Base-by-base conservation (phyloP, 169 alveolate genomes). In the Cryptosporidium muris region DNA sequence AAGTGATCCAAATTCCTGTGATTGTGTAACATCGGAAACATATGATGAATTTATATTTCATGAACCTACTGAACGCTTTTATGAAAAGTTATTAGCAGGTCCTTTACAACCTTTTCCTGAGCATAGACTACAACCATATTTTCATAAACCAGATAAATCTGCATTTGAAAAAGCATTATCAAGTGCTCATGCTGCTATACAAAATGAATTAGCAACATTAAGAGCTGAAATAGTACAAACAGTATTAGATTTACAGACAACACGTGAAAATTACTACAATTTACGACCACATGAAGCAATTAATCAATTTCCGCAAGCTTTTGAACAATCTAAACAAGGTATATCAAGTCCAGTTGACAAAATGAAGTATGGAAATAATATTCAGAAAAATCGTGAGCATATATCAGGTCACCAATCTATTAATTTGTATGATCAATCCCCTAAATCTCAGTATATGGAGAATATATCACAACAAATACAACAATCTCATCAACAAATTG, bases 61-160 rank as follows among this genome's bases (percentile, higher is more conserved):
- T 62, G 92, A 89, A 62, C 92, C 92, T 0, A 53, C 88, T 2
- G 92, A 89, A 36, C 63, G 88, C 66, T 81, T 89, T 65, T 89
- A 89, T 80, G 92, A 89, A 45, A 68, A 60, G 7, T 64, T 89
- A 40, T 82, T 88, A 53, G 82, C 66, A 4, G 91, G 89, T 63
- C 92, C 92, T 12, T 45, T 64, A 40, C 65, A 60, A 36, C 91
- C 90, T n/a, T 62, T 81, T 49, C 42, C 82, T 14, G 90, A 88
- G 45, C 92, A 89, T 51, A 80, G 88, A n/a, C 82, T 89, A 1
- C 82, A 85, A 40, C 58, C 51, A 3, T 85, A 43, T 34, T 85
- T 85, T 63, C 82, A 80, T 4, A 63, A 85, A 14, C 25, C 58
- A 1, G 85, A 74, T 4, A 74, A 74, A 16, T 43, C 63, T 25